Evolutionary conservation across 129 eudicot genomes (phyloP).

Genomic region (Flaveria bidentis): DNA sequence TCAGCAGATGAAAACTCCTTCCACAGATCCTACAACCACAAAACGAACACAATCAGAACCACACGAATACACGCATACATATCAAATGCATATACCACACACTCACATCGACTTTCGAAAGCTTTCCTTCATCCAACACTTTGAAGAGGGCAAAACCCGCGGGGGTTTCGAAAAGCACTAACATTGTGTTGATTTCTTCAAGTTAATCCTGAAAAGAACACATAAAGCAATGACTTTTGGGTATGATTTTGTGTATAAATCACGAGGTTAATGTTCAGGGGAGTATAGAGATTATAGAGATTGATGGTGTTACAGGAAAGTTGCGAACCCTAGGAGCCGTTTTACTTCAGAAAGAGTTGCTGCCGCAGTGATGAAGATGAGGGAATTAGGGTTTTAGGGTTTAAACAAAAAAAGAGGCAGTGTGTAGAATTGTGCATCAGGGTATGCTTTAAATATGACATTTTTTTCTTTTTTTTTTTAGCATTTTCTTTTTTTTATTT

Average conservation of each 20-base stretch:
- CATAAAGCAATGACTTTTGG: not conserved
- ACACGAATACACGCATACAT: not conserved
- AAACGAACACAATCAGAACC: not conserved
- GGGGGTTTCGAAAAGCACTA: conserved; percentile 74
- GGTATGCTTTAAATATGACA: too few relatives aligned
- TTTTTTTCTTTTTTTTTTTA: too few relatives aligned
- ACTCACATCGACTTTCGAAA: conserved; percentile 74
- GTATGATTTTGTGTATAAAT: not conserved
- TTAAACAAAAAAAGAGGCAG: not conserved
- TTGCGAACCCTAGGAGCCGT: conserved; percentile 2
- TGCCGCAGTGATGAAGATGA: not conserved
- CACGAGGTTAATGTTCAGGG: not conserved
- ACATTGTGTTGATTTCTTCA: conserved; percentile 39
- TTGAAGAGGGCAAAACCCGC: conserved; percentile 97
- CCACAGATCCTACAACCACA: conserved; percentile 60
- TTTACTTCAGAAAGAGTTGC: conserved; percentile 6
- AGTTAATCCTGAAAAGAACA: not conserved
- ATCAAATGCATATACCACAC: not conserved
- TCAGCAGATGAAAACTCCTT: conserved; percentile 75
- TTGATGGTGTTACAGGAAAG: not conserved
- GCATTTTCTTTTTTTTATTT: too few relatives aligned
- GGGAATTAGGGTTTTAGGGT: conserved; percentile 14
- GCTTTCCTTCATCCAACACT: conserved; percentile 84
- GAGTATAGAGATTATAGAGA: not conserved
- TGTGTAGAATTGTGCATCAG: not conserved